These are phyloP conservation scores for Tricholomella constricta DNA, from an alignment of 768 basidiomycete genomes.

Conservation along the genomic window DNA sequence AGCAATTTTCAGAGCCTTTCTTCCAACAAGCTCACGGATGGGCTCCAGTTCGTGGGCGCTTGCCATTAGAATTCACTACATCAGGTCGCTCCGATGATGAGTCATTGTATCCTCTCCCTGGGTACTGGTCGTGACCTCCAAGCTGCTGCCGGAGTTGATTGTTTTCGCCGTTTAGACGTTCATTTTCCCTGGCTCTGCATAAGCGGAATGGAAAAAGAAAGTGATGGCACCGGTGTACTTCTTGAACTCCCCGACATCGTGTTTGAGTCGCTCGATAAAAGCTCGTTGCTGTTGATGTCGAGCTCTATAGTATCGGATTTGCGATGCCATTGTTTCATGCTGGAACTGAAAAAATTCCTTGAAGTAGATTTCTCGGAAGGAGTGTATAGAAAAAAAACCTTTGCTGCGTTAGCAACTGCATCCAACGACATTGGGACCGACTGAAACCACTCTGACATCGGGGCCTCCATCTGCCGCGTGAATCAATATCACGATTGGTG, in stretches of 20 bases:
- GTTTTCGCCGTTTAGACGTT: constrained; percentile 52
- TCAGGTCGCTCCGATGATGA: constrained; percentile 33
- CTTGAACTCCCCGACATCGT: constrained; percentile 54
- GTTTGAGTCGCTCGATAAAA: constrained; percentile 54
- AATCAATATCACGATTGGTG: not conserved
- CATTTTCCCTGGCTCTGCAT: constrained; percentile 43
- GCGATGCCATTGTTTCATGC: constrained; percentile 69
- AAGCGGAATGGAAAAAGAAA: constrained; percentile 1
- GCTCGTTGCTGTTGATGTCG: constrained; percentile 58
- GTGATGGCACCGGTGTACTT: constrained; percentile 42
- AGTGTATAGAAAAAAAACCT: constrained; percentile 43
- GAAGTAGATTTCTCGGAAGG: not conserved
- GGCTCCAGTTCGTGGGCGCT: constrained; percentile 55
- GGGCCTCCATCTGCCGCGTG: constrained; percentile 63
- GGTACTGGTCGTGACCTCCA: constrained; percentile 19
- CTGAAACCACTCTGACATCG: constrained; percentile 84
- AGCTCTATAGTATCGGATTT: constrained; percentile 63
- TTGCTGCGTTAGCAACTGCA: constrained; percentile 62
- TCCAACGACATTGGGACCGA: constrained; percentile 65
- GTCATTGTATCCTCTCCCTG: constrained; percentile 21
- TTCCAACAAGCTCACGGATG: constrained; percentile 39
- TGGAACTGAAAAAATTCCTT: constrained; percentile 58
- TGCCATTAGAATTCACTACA: constrained; percentile 57
- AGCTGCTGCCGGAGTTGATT: constrained; percentile 44
- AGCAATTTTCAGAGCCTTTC: constrained; percentile 6